Percentiles rank a stretch among this genome's conserved stretches.
These are phyloP conservation scores for Septoria linicola DNA, from an alignment of 2,329 filamentous ascomycete species.

Conservation along the genomic window DNA sequence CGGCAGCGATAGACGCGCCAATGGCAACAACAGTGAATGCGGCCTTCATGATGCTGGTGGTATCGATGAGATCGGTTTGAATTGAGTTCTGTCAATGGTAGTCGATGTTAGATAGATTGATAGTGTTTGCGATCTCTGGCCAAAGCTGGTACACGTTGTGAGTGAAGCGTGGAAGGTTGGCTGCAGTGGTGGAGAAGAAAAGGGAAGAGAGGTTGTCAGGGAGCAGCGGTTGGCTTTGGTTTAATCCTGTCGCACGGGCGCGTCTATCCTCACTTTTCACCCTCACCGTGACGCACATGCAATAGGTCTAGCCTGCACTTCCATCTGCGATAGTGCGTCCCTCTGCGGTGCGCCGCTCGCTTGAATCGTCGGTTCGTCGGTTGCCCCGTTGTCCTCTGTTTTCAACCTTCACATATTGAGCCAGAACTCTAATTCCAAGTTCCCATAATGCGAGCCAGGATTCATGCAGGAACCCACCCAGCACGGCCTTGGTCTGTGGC, in stretches of 20 bases:
- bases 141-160: slow-evolving; percentile 3
- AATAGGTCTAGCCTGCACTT: background rate
- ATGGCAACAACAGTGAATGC: slow-evolving; percentile 33
- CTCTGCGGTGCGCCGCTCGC: background rate
- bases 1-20: slow-evolving; percentile 37
- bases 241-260: background rate
- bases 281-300: background rate
- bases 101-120: background rate
- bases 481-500: background rate
- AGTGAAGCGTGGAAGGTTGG: background rate
- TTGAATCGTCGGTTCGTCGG: background rate
- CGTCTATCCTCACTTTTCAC: too few relatives aligned
- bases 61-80: slow-evolving; percentile 10
- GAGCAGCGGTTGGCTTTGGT: background rate
- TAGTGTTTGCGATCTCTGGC: background rate
- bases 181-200: background rate
- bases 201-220: background rate
- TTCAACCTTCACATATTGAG: background rate
- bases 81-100: slow-evolving; percentile 1
- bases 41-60: slow-evolving; percentile 37
- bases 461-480: background rate
- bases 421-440: background rate
- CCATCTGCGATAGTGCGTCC: background rate
- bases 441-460: background rate
- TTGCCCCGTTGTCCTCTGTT: too few relatives aligned